Percentiles rank a stretch among this genome's conserved stretches.
These are phyloP conservation scores for Chalaropsis ovoidea DNA, from an alignment of 2,329 filamentous ascomycete genomes.

Conservation along the genomic window DNA sequence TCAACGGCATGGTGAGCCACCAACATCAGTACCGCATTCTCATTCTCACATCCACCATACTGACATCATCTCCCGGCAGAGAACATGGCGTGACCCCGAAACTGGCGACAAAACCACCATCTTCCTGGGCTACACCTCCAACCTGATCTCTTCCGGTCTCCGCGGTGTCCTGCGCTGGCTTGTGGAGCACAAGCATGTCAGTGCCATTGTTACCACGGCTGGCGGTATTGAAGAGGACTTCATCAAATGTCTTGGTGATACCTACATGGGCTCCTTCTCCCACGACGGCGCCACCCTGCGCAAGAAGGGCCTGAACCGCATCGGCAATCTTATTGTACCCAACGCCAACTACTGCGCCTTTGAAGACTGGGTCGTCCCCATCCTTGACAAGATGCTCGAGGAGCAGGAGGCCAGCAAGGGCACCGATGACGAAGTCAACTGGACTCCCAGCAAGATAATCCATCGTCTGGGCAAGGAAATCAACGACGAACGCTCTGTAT, in stretches of 20 bases:
- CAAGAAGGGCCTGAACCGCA: constrained; percentile 80
- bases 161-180: constrained; percentile 86
- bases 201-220: constrained; percentile 86
- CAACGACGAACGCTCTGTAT: constrained; percentile 80
- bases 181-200: constrained; percentile 84
- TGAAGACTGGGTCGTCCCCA: constrained; percentile 94
- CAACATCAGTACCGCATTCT: neutral
- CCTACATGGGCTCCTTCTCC: constrained; percentile 81
- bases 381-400: constrained; percentile 84
- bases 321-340: constrained; percentile 89
- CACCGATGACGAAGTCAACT: constrained; percentile 61
- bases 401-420: constrained; percentile 77
- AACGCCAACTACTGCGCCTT: constrained; percentile 94
- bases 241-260: constrained; percentile 93
- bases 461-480: constrained; percentile 85
- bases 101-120: constrained; percentile 76
- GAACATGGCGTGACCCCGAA: constrained; percentile 70
- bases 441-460: constrained; percentile 92
- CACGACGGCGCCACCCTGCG: constrained; percentile 68
- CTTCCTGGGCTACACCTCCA: constrained; percentile 95
- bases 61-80: constrained; percentile 35
- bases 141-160: constrained; percentile 91
- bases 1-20: constrained; percentile 76
- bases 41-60: neutral
- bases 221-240: constrained; percentile 95